Evolutionary conservation across 441 rosid genomes (phyloP).

Genomic region (Adansonia madagascariensis): DNA sequence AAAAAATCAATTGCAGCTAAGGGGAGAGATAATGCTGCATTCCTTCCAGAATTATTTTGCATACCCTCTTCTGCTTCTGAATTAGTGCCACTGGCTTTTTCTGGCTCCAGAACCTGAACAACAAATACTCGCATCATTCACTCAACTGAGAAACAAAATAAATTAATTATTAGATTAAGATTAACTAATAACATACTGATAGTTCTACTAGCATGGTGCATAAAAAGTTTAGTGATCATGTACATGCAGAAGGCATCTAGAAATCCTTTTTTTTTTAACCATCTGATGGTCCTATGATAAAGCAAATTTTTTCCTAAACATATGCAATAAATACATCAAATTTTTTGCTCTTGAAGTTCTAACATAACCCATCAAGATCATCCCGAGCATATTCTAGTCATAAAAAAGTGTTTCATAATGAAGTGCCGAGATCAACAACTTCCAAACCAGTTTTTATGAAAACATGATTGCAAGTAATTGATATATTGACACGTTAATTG

Average conservation of each 20-base stretch:
- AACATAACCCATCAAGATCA: not conserved
- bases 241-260: conserved; percentile 11
- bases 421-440: not conserved
- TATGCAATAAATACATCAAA: not conserved
- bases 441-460: not conserved
- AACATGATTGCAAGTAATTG: not conserved
- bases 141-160: conserved; percentile 22
- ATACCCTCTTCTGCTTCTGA: conserved; percentile 50
- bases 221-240: conserved; percentile 8
- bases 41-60: conserved; percentile 63
- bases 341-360: not conserved
- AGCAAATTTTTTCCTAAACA: not conserved
- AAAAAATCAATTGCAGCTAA: conserved; percentile 89
- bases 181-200: not conserved
- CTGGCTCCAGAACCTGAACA: conserved; percentile 57
- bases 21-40: conserved; percentile 79
- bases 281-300: not conserved
- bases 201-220: conserved; percentile 21
- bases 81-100: conserved; percentile 39
- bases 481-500: conserved; percentile 3
- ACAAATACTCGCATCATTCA: conserved; percentile 33
- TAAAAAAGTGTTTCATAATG: not conserved
- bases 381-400: conserved; percentile 3
- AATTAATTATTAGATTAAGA: not conserved
- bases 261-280: not conserved